Evolutionary conservation across 495 filamentous ascomycete species (phyloP).

Genomic region (Trichocladium uniseriatum): DNA sequence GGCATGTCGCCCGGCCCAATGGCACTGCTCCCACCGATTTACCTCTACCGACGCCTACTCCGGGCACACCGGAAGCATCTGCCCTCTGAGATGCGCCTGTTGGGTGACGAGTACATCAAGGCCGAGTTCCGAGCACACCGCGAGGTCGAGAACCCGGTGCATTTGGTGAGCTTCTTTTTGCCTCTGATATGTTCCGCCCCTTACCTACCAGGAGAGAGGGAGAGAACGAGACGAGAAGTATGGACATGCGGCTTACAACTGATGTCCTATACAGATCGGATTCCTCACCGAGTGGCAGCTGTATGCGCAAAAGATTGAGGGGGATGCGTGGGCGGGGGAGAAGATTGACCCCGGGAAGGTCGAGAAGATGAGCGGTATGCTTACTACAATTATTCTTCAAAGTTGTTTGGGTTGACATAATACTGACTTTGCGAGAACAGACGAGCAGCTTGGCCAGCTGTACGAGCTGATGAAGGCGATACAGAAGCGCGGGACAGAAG

Average conservation of each 20-base stretch:
- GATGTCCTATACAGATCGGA: conserved; percentile 83
- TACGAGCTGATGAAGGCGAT: conserved; percentile 92
- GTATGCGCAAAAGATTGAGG: conserved; percentile 86
- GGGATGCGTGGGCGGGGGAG: conserved; percentile 69
- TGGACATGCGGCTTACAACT: too few species aligned
- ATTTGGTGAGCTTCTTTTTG: conserved; percentile 58
- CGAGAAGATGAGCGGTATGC: conserved; percentile 86
- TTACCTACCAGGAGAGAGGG: not conserved
- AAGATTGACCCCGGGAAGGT: conserved; percentile 69
- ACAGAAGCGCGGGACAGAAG: conserved; percentile 47
- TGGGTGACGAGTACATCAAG: conserved; percentile 89
- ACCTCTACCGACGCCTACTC: conserved; percentile 77
- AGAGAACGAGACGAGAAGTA: not conserved
- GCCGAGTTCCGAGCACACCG: conserved; percentile 78
- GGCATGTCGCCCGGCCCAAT: conserved; percentile 47
- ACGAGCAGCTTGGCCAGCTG: conserved; percentile 86
- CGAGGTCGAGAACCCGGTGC: conserved; percentile 78
- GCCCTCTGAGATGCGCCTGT: conserved; percentile 59
- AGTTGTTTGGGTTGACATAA: not conserved
- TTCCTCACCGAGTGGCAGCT: conserved; percentile 95
- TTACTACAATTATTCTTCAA: not conserved
- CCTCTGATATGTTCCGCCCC: not conserved
- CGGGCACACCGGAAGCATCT: conserved; percentile 76
- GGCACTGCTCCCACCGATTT: conserved; percentile 83
- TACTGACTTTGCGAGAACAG: conserved; percentile 35